Evolutionary conservation across 169 alveolate species (phyloP).

Genomic region (Plasmodium gaboni): DNA sequence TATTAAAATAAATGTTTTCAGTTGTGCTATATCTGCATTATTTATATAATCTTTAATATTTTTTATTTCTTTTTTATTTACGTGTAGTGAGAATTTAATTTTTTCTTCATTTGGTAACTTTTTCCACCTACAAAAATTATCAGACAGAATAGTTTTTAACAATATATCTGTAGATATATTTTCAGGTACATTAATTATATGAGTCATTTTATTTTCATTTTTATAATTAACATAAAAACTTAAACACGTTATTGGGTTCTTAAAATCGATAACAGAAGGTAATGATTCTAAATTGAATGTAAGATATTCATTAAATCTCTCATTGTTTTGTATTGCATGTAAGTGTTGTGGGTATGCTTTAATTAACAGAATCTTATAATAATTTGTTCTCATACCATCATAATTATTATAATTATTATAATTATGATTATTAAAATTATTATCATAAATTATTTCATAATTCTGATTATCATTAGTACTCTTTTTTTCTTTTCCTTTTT

Average conservation of each 20-base stretch:
- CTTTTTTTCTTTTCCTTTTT: too few relatives aligned
- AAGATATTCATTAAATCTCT: conserved; percentile 19
- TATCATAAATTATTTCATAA: too few relatives aligned
- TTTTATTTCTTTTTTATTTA: conserved; percentile 39
- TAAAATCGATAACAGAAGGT: conserved; percentile 62
- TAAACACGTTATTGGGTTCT: conserved; percentile 23
- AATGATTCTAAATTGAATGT: conserved; percentile 26
- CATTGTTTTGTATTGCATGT: conserved; percentile 30
- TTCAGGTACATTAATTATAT: conserved; percentile 58
- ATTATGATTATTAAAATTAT: too few relatives aligned
- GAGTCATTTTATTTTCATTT: conserved; percentile 48
- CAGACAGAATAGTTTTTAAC: conserved; percentile 34
- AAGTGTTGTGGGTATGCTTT: conserved; percentile 69
- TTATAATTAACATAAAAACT: conserved; percentile 64
- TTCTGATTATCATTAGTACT: too few relatives aligned
- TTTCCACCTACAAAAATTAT: conserved; percentile 56
- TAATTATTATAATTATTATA: too few relatives aligned
- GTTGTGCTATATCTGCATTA: conserved; percentile 27
- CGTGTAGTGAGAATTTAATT: conserved; percentile 31
- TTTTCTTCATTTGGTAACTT: conserved; percentile 61
- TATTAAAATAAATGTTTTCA: conserved; percentile 38
- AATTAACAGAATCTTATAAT: conserved; percentile 21
- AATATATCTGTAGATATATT: conserved; percentile 53
- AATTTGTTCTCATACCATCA: too few relatives aligned
- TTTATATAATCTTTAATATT: conserved; percentile 29